Percentiles rank a stretch among this genome's conserved stretches.
Evolutionary conservation across 176 grass and related monocot species (phyloP).

Genomic region (Phoenix dactylifera): DNA sequence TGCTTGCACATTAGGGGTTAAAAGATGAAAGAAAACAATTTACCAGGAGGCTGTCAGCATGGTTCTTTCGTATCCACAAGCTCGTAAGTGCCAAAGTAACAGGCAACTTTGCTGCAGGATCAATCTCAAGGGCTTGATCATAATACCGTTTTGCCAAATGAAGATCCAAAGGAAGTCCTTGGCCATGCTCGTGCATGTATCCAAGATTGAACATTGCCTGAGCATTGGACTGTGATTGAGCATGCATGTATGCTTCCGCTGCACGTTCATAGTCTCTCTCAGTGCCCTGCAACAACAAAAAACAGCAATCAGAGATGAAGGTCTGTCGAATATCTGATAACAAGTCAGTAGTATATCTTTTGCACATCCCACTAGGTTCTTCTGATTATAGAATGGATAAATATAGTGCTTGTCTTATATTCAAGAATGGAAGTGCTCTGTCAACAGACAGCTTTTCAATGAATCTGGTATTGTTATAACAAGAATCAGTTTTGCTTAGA

Average conservation of each 20-base stretch:
- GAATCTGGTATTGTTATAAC: too few relatives aligned
- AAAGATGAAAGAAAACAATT: slow-evolving; percentile 18
- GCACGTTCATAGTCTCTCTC: slow-evolving; percentile 82
- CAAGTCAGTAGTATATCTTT: too few relatives aligned
- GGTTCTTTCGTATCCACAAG: slow-evolving; percentile 79
- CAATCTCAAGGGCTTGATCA: slow-evolving; percentile 70
- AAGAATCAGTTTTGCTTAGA: too few relatives aligned
- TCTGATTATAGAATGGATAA: too few relatives aligned
- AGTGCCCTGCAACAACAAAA: slow-evolving; percentile 35
- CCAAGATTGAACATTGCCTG: slow-evolving; percentile 98
- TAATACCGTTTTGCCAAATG: slow-evolving; percentile 94
- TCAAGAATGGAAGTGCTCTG: too few relatives aligned
- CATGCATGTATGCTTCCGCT: slow-evolving; percentile 86
- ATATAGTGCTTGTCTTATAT: too few relatives aligned
- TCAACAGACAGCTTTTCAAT: too few relatives aligned
- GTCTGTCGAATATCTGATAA: too few relatives aligned
- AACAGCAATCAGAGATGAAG: neutral
- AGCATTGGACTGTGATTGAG: slow-evolving; percentile 85
- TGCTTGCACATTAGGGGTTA: neutral
- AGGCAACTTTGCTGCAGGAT: slow-evolving; percentile 66
- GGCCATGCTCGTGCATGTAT: slow-evolving; percentile 92
- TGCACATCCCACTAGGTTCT: too few relatives aligned
- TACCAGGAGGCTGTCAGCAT: slow-evolving; percentile 66
- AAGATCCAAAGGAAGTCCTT: slow-evolving; percentile 85
- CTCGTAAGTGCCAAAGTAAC: slow-evolving; percentile 81